These are phyloP conservation scores for Botrytis porri DNA, from an alignment of 2,329 filamentous ascomycete species.

Conservation along the genomic window DNA sequence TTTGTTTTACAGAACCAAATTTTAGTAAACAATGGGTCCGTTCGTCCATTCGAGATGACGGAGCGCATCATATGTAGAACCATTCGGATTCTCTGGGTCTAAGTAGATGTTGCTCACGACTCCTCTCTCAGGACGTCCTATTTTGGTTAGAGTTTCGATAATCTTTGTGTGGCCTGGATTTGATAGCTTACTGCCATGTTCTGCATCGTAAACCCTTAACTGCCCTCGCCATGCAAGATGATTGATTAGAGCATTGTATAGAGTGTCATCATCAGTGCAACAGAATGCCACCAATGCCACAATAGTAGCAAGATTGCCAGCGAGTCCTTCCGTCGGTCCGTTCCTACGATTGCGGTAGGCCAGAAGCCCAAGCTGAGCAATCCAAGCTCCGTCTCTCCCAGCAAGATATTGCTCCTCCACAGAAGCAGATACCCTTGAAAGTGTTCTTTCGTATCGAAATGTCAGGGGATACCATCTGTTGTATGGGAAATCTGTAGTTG, in stretches of 20 bases:
- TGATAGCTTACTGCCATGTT: constrained; percentile 27
- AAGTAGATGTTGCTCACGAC: constrained; percentile 31
- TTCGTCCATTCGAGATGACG: constrained; percentile 24
- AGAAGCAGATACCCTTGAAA: constrained; percentile 21
- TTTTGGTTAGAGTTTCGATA: not conserved
- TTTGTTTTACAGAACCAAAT: not conserved
- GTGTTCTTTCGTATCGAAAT: constrained; percentile 22
- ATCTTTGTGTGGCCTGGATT: not conserved
- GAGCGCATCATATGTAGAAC: constrained; percentile 26
- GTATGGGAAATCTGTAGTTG: constrained; percentile 15
- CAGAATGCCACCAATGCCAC: constrained; percentile 33
- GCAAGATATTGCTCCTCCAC: constrained; percentile 22
- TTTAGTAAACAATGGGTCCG: constrained; percentile 17
- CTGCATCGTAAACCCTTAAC: constrained; percentile 24
- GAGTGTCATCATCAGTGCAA: constrained; percentile 18
- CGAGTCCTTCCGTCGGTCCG: constrained; percentile 19
- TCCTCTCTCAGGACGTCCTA: constrained; percentile 26
- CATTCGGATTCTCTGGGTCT: constrained; percentile 30
- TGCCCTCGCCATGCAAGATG: constrained; percentile 24
- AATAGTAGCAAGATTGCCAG: constrained; percentile 29
- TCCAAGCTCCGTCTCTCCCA: constrained; percentile 22
- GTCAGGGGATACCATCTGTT: constrained; percentile 27
- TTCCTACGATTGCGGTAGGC: constrained; percentile 17
- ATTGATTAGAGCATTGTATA: constrained; percentile 22
- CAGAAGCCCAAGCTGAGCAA: constrained; percentile 23